Conservation (phyloP, 78 protist species). For the Dictyostelium firmibasis region DNA sequence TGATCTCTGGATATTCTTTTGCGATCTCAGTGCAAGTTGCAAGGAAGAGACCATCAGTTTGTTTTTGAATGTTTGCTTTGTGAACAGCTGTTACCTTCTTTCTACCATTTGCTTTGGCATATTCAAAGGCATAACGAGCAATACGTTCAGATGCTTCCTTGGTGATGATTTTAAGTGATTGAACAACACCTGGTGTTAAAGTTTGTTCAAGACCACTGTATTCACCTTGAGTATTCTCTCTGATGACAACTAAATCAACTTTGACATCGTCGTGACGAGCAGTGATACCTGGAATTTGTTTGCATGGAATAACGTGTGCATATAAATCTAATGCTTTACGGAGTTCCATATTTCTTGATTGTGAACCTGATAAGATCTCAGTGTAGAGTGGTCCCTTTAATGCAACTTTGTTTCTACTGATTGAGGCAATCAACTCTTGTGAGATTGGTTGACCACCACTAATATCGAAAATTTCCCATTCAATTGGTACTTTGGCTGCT, state of each 20-base stretch:
- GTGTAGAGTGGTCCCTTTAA: conserved; percentile 85
- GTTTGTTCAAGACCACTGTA: conserved; percentile 78
- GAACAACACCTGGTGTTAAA: conserved; percentile 85
- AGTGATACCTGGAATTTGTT: conserved; percentile 75
- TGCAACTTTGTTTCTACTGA: conserved; percentile 79
- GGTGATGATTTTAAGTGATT: conserved; percentile 86
- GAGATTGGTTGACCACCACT: conserved; percentile 56
- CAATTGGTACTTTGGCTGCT: conserved; percentile 87
- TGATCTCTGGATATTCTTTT: conserved; percentile 88
- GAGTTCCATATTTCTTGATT: conserved; percentile 83
- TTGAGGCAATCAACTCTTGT: conserved; percentile 61
- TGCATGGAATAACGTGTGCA: conserved; percentile 87
- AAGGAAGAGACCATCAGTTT: conserved; percentile 84
- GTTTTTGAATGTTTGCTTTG: conserved; percentile 93
- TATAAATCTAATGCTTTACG: conserved; percentile 86
- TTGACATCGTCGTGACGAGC: conserved; percentile 64
- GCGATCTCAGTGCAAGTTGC: conserved; percentile 75
- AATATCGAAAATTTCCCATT: conserved; percentile 79
- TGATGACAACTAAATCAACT: conserved; percentile 85
- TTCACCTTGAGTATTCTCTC: conserved; percentile 94
- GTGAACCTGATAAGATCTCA: conserved; percentile 7
- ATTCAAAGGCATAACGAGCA: conserved; percentile 88
- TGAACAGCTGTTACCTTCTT: conserved; percentile 91
- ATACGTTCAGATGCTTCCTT: conserved; percentile 87
- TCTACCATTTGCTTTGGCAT: conserved; percentile 79